Evolutionary conservation across 23 red algal genomes (phyloP), one percentile per base, ranked within the genome.

Genomic region (Gracilaria domingensis): DNA sequence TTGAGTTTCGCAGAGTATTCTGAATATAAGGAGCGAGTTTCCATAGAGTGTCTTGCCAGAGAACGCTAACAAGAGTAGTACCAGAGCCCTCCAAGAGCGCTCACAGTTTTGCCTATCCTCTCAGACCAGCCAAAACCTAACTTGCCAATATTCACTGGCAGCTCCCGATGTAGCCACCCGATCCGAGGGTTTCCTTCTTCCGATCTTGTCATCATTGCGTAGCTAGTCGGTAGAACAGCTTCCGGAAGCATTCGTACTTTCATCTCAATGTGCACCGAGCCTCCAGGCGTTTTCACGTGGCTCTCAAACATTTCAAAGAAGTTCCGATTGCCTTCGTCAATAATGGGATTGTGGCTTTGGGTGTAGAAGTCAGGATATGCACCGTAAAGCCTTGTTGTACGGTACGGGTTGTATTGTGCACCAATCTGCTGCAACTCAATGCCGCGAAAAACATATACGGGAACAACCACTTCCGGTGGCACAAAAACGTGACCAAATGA

Each of bases 271-370:
- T 92, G 86, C 17, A 98, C 50, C 9, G 75, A 82, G 21, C 86
- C 88, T 77, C 88, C 87, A 58, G 96, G 96, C 91, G 95, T 91
- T 60, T 89, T 95, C 66, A 94, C 92, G 13, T 89, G 72, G 40
- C 86, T 87, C 44, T 98, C 91, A 87, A 95, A 98, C 89, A 90
- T 91, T 14, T 87, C 67, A 64, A 94, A 98, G 71, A 98, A 98
- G 75, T 94, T 91, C 42, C 87, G 96, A 58, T 92, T 91, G 79
- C 89, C 89, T 34, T 89, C 84, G 51, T 96, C 86, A 12, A 74
- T 83, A 54, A 87, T 78, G 26, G 94, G 94, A 16, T 85, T 12
- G 50, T 89, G 88, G 81, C 92, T 96, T 13, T 83, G 84, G n/a
- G 94, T 85, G 29, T 83, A 92, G 49, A 84, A 88, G 83, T 92